Evolutionary conservation across 768 basidiomycete genomes (phyloP), one percentile per base, ranked within the genome.

Genomic region (Rubroboletus pulcherrimus): DNA sequence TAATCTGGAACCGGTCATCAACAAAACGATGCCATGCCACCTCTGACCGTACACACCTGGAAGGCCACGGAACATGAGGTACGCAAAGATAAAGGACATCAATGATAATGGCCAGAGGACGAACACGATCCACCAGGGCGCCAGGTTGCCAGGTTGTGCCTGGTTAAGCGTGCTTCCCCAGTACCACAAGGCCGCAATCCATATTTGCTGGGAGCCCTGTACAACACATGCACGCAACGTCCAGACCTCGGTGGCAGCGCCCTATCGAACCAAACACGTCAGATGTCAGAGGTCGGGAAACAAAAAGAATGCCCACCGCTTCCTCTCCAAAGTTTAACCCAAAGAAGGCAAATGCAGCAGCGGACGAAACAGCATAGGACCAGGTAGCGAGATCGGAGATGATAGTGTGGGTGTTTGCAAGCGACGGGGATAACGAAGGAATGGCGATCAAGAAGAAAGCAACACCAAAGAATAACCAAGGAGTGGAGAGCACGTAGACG

Each of bases 261-360:
- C 93, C 84, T 90, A 63, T 39, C 31, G 21, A 34, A 41, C 37
- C 19, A 26, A 59, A 33, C 42, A 24, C 43, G 31, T 59, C 52
- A 60, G 64, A 47, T 29, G 26, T 30, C 44, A 26, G 7, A 24
- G 17, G 4, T 19, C 26, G 31, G n/a, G n/a, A 9, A n/a, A 15
- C 45, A 34, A 34, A 11, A 21, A n/a, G 7, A 39, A 75, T 79
- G 48, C 65, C 0, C 71, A 89, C 89, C 17, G 93, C 94, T 79
- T 96, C 94, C 76, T 97, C 94, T 70, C 94, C 94, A 69, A 97
- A 97, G 73, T 97, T 97, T 58, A 95, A 80, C 66, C 93, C 94
- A 65, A 97, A 97, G 81, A 93, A 95, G 47, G 85, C 75, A 79
- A 96, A 97, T 11, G 91, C 87, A 31, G 91, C 94, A 12, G 93